Evolutionary conservation across 1,139 yeast species (phyloP).

Genomic region (Debaryomyces subglobosus): DNA sequence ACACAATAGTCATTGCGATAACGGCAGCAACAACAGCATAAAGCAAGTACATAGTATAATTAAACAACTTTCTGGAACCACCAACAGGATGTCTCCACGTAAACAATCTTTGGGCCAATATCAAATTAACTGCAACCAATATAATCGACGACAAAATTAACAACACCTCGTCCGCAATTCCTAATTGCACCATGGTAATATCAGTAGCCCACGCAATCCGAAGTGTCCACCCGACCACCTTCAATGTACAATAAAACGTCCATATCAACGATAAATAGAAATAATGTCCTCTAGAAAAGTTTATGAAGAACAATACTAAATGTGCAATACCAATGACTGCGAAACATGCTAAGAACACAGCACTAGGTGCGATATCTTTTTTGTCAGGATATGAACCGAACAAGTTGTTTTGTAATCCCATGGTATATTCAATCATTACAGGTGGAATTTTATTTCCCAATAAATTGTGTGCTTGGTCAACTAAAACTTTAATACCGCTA

Average conservation of each 20-base stretch:
- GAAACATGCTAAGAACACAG: constrained; percentile 35
- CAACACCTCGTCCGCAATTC: constrained; percentile 37
- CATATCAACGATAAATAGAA: constrained; percentile 39
- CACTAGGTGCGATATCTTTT: constrained; percentile 34
- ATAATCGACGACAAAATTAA: constrained; percentile 37
- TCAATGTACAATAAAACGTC: constrained; percentile 32
- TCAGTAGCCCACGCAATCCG: constrained; percentile 35
- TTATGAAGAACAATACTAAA: constrained; percentile 29
- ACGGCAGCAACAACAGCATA: constrained; percentile 35
- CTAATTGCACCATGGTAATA: constrained; percentile 28
- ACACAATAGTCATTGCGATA: constrained; percentile 35
- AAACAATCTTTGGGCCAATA: constrained; percentile 46
- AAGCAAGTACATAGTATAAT: constrained; percentile 35
- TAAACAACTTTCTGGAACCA: constrained; percentile 42
- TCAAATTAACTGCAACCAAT: constrained; percentile 40
- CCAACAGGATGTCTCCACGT: constrained; percentile 55
- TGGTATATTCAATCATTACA: constrained; percentile 22
- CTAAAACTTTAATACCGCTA: constrained; percentile 25
- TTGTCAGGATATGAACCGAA: constrained; percentile 40
- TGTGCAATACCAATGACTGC: constrained; percentile 30
- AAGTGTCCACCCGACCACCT: constrained; percentile 29
- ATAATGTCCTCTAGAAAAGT: constrained; percentile 38
- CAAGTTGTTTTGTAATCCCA: constrained; percentile 28
- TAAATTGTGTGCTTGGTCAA: constrained; percentile 23
- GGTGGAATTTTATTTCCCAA: constrained; percentile 28